Conservation (phyloP, 2,329 filamentous ascomycete genomes). For the Gnomoniopsis sp. region DNA sequence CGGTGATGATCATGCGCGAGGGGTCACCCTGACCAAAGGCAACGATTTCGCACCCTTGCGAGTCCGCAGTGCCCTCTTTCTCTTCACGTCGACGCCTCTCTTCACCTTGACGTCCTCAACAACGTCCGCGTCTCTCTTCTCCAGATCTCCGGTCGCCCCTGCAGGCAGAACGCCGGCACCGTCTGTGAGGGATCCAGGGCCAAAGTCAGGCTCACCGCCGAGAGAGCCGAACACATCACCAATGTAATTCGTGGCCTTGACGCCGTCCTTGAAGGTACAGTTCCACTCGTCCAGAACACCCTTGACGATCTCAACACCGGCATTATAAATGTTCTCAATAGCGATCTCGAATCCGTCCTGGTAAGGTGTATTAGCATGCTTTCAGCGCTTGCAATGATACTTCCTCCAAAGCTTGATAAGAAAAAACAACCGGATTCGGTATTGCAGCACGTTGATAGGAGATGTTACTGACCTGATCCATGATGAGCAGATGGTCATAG, state of each 20-base stretch:
- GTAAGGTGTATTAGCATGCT: neutral
- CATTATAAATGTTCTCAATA: slow-evolving; percentile 62
- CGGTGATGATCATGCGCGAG: neutral
- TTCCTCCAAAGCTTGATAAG: too few relatives aligned
- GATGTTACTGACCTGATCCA: slow-evolving; percentile 29
- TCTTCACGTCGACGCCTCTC: slow-evolving; percentile 5
- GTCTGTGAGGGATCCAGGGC: slow-evolving; percentile 45
- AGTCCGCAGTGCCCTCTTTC: neutral
- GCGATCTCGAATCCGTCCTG: slow-evolving; percentile 64
- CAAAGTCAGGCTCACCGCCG: slow-evolving; percentile 64
- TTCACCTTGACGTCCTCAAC: neutral
- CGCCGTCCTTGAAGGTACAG: slow-evolving; percentile 51
- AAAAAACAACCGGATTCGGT: too few relatives aligned
- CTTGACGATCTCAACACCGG: slow-evolving; percentile 61
- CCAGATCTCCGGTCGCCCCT: slow-evolving; percentile 22
- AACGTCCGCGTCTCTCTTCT: slow-evolving; percentile 2
- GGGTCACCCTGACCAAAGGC: neutral
- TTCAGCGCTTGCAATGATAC: too few relatives aligned
- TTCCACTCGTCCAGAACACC: slow-evolving; percentile 63
- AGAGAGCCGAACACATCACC: slow-evolving; percentile 70
- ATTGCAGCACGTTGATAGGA: too few relatives aligned
- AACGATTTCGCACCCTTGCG: slow-evolving; percentile 1
- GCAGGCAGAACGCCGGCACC: slow-evolving; percentile 29
- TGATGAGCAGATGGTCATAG: slow-evolving; percentile 56
- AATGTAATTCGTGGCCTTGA: slow-evolving; percentile 61